Evolutionary conservation across 2,329 filamentous ascomycete species (phyloP).

Genomic region (Claviceps sp.): DNA sequence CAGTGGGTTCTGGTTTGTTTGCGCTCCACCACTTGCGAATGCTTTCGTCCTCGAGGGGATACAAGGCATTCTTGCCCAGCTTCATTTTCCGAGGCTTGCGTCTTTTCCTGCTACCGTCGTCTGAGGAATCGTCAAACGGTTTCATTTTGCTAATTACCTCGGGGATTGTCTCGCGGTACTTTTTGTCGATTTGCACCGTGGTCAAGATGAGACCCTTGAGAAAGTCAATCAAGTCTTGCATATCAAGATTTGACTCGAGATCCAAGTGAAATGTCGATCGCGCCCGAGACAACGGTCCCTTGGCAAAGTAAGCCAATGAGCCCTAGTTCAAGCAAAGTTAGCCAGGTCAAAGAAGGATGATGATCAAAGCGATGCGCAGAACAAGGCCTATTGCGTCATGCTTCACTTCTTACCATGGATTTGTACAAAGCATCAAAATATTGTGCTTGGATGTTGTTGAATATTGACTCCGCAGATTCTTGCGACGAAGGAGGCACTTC

Average conservation of each 20-base stretch:
- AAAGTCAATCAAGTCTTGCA: conserved; percentile 52
- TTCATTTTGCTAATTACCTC: conserved; percentile 46
- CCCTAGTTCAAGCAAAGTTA: conserved; percentile 32
- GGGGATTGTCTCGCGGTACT: conserved; percentile 60
- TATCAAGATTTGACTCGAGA: conserved; percentile 45
- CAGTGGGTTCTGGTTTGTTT: conserved; percentile 37
- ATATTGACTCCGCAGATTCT: conserved; percentile 37
- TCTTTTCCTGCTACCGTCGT: conserved; percentile 31
- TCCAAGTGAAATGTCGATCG: conserved; percentile 56
- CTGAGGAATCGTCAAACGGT: conserved; percentile 41
- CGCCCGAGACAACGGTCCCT: conserved; percentile 65
- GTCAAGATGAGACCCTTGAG: conserved; percentile 56
- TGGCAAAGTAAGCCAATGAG: conserved; percentile 71
- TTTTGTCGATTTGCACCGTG: conserved; percentile 59
- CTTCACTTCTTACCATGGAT: conserved; percentile 43
- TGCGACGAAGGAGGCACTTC: conserved; percentile 12
- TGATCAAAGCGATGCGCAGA: background rate
- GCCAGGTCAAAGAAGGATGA: conserved; percentile 11
- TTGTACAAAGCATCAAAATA: conserved; percentile 49
- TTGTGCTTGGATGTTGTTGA: conserved; percentile 43
- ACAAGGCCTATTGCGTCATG: too few species aligned
- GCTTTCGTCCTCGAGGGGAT: conserved; percentile 50
- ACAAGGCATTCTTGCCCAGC: conserved; percentile 54
- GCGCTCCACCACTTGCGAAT: conserved; percentile 59
- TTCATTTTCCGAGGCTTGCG: conserved; percentile 51